Percentiles rank a stretch among this genome's conserved stretches.
Conservation (phyloP, 805 yeast species). For the Jamesozyma hellenica region DNA sequence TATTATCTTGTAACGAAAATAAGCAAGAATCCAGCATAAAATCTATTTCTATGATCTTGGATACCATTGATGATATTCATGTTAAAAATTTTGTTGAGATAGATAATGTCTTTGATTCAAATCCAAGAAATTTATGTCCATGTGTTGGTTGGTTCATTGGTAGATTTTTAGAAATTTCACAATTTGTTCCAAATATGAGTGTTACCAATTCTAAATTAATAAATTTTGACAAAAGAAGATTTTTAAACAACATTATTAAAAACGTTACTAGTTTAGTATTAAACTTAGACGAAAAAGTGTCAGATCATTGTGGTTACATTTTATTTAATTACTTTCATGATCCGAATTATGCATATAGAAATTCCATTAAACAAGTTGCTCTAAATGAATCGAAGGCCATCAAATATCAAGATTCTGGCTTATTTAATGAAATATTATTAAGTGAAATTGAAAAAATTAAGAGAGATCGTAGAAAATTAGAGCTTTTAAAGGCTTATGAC, state of each 20-base stretch:
- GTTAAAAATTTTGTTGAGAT: conserved; percentile 25
- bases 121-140: conserved; percentile 48
- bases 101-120: conserved; percentile 27
- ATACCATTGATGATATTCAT: conserved; percentile 13
- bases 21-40: conserved; percentile 18
- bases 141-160: conserved; percentile 89
- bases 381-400: conserved; percentile 34
- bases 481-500: conserved; percentile 31
- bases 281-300: conserved; percentile 2
- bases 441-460: conserved; percentile 43
- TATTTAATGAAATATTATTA: conserved; percentile 38
- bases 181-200: conserved; percentile 71
- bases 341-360: conserved; percentile 17
- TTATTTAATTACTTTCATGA: conserved; percentile 25
- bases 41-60: conserved; percentile 21
- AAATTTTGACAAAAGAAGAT: conserved; percentile 79
- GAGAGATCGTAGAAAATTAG: conserved; percentile 42
- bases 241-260: conserved; percentile 50
- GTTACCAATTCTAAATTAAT: conserved; percentile 52
- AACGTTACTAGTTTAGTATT: conserved; percentile 40
- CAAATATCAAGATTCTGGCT: conserved; percentile 29
- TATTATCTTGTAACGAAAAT: conserved; percentile 8
- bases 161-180: conserved; percentile 64
- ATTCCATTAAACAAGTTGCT: conserved; percentile 33
- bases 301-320: conserved; percentile 11